These are phyloP conservation scores for Blastobotrys niveus DNA, from an alignment of 1,139 yeast species.

Conservation along the genomic window DNA sequence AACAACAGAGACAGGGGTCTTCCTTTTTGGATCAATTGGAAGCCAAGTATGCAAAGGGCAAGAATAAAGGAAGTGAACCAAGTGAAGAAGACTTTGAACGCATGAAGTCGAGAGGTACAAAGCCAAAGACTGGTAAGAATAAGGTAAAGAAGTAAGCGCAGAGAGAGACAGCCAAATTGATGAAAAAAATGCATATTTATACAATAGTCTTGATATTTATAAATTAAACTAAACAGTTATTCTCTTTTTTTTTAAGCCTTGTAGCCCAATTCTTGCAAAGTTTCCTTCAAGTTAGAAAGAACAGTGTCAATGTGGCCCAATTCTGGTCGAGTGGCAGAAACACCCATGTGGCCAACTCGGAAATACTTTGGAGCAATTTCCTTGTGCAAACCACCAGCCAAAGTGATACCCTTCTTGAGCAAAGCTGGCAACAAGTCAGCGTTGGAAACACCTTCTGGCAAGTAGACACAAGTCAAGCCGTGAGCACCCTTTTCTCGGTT, in stretches of 20 bases:
- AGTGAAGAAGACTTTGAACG: conserved; percentile 42
- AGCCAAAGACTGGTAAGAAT: conserved; percentile 7
- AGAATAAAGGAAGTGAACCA: conserved; percentile 37
- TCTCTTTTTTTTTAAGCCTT: background rate
- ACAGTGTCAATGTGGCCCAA: conserved; percentile 38
- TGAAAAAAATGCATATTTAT: background rate
- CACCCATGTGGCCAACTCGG: conserved; percentile 96
- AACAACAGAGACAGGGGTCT: conserved; percentile 34
- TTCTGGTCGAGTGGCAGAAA: conserved; percentile 44
- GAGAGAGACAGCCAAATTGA: too few relatives aligned
- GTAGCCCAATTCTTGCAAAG: conserved; percentile 4
- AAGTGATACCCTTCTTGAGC: conserved; percentile 65
- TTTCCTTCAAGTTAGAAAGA: conserved; percentile 15
- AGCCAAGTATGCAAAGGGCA: conserved; percentile 44
- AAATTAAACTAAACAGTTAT: background rate
- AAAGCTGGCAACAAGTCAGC: conserved; percentile 53
- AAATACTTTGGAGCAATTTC: conserved; percentile 76
- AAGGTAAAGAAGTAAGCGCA: conserved; percentile 8
- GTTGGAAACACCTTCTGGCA: conserved; percentile 71
- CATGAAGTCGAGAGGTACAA: conserved; percentile 29
- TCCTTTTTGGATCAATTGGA: conserved; percentile 48
- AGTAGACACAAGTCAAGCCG: conserved; percentile 82
- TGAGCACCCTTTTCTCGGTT: conserved; percentile 65
- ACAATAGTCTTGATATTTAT: background rate
- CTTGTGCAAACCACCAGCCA: conserved; percentile 90